Percentiles rank a stretch among this genome's conserved stretches.
These are phyloP conservation scores for Starmerella floris DNA, from an alignment of 805 yeast species.

Conservation along the genomic window DNA sequence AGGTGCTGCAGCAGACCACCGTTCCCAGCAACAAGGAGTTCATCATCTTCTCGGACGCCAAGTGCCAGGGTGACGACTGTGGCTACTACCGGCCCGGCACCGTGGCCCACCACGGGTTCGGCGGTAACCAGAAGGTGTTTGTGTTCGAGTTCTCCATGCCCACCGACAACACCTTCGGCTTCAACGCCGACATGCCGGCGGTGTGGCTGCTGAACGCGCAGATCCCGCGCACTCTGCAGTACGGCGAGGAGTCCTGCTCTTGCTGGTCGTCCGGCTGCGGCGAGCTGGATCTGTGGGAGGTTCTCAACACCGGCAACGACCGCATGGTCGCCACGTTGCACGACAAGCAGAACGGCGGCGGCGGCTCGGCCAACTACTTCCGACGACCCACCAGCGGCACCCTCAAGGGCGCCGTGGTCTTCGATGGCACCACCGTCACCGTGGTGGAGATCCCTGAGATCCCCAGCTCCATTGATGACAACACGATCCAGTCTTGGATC, in stretches of 20 bases:
- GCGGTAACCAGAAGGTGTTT: conserved; percentile 71
- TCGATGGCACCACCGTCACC: conserved; percentile 35
- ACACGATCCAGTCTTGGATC: conserved; percentile 35
- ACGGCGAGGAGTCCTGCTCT: conserved; percentile 73
- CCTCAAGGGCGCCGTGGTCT: conserved; percentile 82
- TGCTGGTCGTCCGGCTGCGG: conserved; percentile 98
- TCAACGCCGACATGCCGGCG: conserved; percentile 93
- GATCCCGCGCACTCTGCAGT: conserved; percentile 92
- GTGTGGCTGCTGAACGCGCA: conserved; percentile 91
- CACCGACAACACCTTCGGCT: conserved; percentile 33
- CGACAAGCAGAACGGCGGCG: conserved; percentile 64
- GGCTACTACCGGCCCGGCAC: conserved; percentile 75
- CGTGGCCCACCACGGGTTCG: conserved; percentile 92
- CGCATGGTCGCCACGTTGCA: conserved; percentile 66
- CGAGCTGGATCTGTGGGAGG: conserved; percentile 90
- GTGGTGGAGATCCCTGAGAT: conserved; percentile 56
- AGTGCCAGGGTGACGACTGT: conserved; percentile 40
- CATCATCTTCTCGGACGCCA: conserved; percentile 54
- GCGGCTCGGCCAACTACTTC: conserved; percentile 81
- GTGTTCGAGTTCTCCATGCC: conserved; percentile 95
- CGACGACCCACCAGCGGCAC: conserved; percentile 65
- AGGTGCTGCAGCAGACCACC: conserved; percentile 54
- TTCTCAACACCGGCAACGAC: conserved; percentile 60
- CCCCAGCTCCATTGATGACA: conserved; percentile 39
- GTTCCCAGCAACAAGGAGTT: conserved; percentile 64